Percentiles rank a stretch among this genome's conserved stretches.
These are phyloP conservation scores for Sporothrix sp. DNA, from an alignment of 2,329 filamentous ascomycete genomes.

Conservation along the genomic window DNA sequence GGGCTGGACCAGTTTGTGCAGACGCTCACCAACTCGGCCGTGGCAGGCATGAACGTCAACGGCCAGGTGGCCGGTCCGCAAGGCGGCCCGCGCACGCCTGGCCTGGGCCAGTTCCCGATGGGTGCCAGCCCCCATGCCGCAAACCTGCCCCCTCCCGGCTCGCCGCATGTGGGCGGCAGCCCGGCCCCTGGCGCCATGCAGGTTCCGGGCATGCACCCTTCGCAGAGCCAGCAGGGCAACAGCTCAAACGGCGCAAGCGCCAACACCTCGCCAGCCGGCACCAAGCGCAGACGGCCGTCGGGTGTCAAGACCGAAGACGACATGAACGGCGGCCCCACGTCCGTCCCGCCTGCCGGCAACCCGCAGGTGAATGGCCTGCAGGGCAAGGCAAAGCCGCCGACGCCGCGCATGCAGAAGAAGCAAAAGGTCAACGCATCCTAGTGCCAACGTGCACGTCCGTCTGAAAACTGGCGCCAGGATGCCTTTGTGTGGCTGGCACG, in stretches of 20 bases:
- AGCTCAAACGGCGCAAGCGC: slow-evolving; percentile 56
- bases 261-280: slow-evolving; percentile 54
- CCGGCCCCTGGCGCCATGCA: slow-evolving; percentile 54
- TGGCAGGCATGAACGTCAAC: slow-evolving; percentile 32
- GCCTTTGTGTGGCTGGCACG: too few species aligned
- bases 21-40: slow-evolving; percentile 32
- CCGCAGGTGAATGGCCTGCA: slow-evolving; percentile 44
- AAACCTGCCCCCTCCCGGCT: slow-evolving; percentile 53
- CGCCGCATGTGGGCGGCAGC: slow-evolving; percentile 47
- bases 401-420: slow-evolving; percentile 47
- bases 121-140: slow-evolving; percentile 49
- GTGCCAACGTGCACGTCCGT: too few species aligned
- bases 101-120: slow-evolving; percentile 48
- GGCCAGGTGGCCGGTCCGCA: slow-evolving; percentile 37
- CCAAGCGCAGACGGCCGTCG: slow-evolving; percentile 48
- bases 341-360: slow-evolving; percentile 36
- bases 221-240: slow-evolving; percentile 59
- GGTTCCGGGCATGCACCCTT: slow-evolving; percentile 55
- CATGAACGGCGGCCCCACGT: slow-evolving; percentile 27
- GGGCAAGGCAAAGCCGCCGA: slow-evolving; percentile 43
- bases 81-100: slow-evolving; percentile 41
- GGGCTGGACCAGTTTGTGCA: slow-evolving; percentile 52
- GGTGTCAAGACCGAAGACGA: slow-evolving; percentile 50
- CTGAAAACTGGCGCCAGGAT: too few species aligned
- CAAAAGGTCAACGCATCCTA: slow-evolving; percentile 35